These are phyloP conservation scores for Kodamaea kaohsiungensis DNA, from an alignment of 805 yeast genomes.

Conservation along the genomic window DNA sequence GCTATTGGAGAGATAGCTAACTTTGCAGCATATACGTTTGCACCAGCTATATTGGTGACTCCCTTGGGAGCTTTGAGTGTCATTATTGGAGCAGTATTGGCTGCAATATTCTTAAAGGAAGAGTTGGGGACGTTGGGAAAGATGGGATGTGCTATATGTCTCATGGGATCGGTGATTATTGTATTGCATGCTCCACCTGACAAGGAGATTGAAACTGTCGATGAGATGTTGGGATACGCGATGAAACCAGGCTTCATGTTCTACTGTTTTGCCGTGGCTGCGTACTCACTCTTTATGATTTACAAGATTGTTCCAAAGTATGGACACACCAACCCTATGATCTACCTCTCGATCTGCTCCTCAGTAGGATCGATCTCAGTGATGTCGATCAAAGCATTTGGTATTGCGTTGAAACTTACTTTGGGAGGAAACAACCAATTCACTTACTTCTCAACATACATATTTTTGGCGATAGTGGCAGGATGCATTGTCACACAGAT, in stretches of 20 bases:
- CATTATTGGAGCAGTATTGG: constrained; percentile 88
- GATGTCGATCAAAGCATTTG: constrained; percentile 91
- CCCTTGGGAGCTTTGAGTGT: constrained; percentile 91
- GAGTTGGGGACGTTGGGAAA: constrained; percentile 86
- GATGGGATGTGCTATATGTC: constrained; percentile 90
- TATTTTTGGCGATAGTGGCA: constrained; percentile 75
- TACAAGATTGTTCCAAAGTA: constrained; percentile 79
- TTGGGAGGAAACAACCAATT: constrained; percentile 85
- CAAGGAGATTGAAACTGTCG: constrained; percentile 83
- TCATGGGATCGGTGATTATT: constrained; percentile 84
- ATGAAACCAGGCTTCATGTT: constrained; percentile 72
- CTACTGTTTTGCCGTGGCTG: constrained; percentile 62
- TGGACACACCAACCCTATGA: constrained; percentile 82
- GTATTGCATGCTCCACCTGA: constrained; percentile 95
- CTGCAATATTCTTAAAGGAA: constrained; percentile 80
- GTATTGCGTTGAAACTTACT: constrained; percentile 85
- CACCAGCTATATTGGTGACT: constrained; percentile 89
- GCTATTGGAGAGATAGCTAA: constrained; percentile 90
- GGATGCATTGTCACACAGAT: constrained; percentile 86
- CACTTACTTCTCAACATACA: constrained; percentile 78
- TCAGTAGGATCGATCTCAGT: constrained; percentile 89
- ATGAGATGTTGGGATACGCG: constrained; percentile 81
- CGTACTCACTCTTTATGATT: constrained; percentile 75
- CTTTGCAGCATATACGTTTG: constrained; percentile 93
- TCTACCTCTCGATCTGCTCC: constrained; percentile 86